Evolutionary conservation across 73 alveolate genomes (phyloP), one percentile per base, ranked within the genome.

Genomic region (Diophrys appendiculata): DNA sequence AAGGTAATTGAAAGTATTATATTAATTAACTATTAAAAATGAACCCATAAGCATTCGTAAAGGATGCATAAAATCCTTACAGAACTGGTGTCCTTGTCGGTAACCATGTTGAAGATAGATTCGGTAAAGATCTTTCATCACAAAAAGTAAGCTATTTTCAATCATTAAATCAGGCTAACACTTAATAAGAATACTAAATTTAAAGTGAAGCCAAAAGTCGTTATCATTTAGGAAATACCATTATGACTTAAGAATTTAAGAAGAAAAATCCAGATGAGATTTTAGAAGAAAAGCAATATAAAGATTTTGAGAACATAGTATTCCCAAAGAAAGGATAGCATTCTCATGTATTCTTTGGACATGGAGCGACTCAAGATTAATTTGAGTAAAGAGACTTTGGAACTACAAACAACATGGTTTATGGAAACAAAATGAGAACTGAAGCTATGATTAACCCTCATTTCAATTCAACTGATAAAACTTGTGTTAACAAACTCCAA

Each of bases 31-130:
- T 25, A 65, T 65, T 11, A 22, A 26, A 75, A 24, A 67, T 77
- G 86, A 69, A 25, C 8, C 30, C 29, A 26, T 5, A 14, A 18
- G 13, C 54, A 28, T 77, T 29, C 68, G 27, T 23, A 22, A 78
- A 68, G 52, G 83, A 79, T 65, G 31, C 81, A 14, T 65, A 84
- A 60, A 92, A 92, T 69, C 98, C 96, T 2, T 93, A 93, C 81
- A 81, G 96, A 30, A 83, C 90, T 54, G 98, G 98, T 35, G 98
- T 90, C 33, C 87, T 91, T 56, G 86, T 91, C 28, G 98, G 96
- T 0, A 93, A 93, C 70, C 92, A 89, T 80, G 96, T 91, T 25
- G 98, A 93, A 83, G 98, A 91, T 75, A 81, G 92, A 77, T 93
- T 87, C 90, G 98, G 97, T 0, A n/a, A 53, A 53, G 96, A 87